These are phyloP conservation scores for Heritiera fomes DNA, from an alignment of 345 rosid species.

Conservation along the genomic window DNA sequence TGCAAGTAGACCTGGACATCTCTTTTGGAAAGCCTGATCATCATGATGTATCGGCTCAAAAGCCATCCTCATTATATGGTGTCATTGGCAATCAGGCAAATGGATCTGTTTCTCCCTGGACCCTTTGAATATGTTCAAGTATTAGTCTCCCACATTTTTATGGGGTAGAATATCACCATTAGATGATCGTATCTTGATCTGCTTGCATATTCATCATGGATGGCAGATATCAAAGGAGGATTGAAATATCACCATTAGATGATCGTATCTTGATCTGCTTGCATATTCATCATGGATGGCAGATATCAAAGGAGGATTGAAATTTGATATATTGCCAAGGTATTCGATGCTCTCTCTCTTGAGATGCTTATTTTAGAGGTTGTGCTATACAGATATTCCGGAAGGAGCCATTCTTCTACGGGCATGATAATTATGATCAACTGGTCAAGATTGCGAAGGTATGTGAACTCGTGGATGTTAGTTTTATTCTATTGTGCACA, in stretches of 20 bases:
- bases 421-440: slow-evolving; percentile 97
- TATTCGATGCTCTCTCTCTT: slow-evolving; percentile 21
- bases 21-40: neutral
- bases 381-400: slow-evolving; percentile 79
- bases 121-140: neutral
- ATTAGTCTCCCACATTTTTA: slow-evolving; percentile 15
- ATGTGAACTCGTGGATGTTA: slow-evolving; percentile 21
- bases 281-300: slow-evolving; percentile 32
- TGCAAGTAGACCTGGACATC: slow-evolving; percentile 23
- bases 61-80: neutral
- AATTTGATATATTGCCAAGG: slow-evolving; percentile 23
- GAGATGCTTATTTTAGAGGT: slow-evolving; percentile 33
- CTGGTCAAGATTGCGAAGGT: slow-evolving; percentile 97
- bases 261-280: slow-evolving; percentile 30
- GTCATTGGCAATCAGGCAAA: neutral
- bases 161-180: slow-evolving; percentile 20
- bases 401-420: slow-evolving; percentile 96
- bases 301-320: slow-evolving; percentile 26
- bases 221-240: slow-evolving; percentile 26
- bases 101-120: neutral
- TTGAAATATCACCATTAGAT: slow-evolving; percentile 22
- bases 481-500: neutral
- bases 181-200: slow-evolving; percentile 28
- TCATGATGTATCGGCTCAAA: neutral
- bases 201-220: slow-evolving; percentile 32